Conservation (phyloP, 2,329 filamentous ascomycete genomes). For the Zopfia rhizophila region DNA sequence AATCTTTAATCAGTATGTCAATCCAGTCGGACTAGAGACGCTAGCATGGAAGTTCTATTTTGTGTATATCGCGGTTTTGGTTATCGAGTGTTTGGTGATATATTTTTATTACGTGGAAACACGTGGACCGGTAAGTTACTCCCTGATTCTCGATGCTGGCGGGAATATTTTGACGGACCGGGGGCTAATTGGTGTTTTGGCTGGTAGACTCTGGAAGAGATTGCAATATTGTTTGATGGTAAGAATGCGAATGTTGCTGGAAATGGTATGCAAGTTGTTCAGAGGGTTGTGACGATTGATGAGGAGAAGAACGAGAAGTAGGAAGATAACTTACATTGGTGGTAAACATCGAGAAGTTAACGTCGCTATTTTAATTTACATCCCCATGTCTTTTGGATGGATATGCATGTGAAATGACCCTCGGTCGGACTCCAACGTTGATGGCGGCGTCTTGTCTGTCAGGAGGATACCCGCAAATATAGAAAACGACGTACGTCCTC, state of each 20-base stretch:
- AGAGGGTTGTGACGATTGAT: too few species aligned
- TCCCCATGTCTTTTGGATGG: too few species aligned
- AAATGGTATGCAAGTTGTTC: constrained; percentile 13
- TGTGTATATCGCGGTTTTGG: constrained; percentile 40
- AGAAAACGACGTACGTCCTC: too few species aligned
- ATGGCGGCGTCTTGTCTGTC: too few species aligned
- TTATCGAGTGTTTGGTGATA: constrained; percentile 31
- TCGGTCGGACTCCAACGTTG: too few species aligned
- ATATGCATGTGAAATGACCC: too few species aligned
- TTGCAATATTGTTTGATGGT: constrained; percentile 31
- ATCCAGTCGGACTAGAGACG: constrained; percentile 51
- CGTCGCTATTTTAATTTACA: too few species aligned
- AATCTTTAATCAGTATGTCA: constrained; percentile 69
- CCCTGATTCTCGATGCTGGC: not conserved
- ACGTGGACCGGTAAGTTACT: constrained; percentile 27
- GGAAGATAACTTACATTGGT: too few species aligned
- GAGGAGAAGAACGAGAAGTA: too few species aligned
- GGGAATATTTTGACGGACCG: not conserved
- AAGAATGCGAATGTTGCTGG: constrained; percentile 27
- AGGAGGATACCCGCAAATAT: too few species aligned
- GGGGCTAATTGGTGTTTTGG: not conserved
- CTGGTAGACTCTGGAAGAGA: constrained; percentile 29
- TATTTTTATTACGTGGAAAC: constrained; percentile 40
- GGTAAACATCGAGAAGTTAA: too few species aligned
- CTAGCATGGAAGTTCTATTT: constrained; percentile 48